These are phyloP conservation scores for Boletus subcaerulescens DNA, from an alignment of 768 basidiomycete species.

Conservation along the genomic window DNA sequence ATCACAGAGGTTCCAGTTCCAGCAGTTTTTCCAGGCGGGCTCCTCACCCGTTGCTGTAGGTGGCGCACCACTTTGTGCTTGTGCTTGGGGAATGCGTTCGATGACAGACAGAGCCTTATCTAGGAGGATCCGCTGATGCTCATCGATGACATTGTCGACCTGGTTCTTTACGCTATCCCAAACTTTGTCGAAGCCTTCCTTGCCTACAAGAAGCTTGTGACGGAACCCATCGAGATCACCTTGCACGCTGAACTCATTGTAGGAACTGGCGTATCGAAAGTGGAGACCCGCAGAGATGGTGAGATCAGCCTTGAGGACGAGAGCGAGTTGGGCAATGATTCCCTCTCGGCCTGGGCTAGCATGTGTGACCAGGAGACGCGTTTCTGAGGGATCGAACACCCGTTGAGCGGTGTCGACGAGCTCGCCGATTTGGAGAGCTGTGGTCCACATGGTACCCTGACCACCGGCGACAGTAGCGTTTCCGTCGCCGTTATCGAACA, in stretches of 20 bases:
- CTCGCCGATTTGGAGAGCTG: slow-evolving; percentile 95
- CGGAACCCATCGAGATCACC: slow-evolving; percentile 85
- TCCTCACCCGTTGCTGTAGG: slow-evolving; percentile 70
- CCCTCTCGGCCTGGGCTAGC: slow-evolving; percentile 92
- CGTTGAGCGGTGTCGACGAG: slow-evolving; percentile 96
- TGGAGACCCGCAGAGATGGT: slow-evolving; percentile 94
- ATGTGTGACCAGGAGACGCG: slow-evolving; percentile 89
- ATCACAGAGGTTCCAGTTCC: slow-evolving; percentile 99
- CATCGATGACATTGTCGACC: slow-evolving; percentile 89
- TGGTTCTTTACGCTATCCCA: slow-evolving; percentile 92
- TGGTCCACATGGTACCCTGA: slow-evolving; percentile 98
- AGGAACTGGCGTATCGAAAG: slow-evolving; percentile 94
- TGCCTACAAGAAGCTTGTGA: slow-evolving; percentile 72
- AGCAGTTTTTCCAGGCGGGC: slow-evolving; percentile 96
- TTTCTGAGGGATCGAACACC: slow-evolving; percentile 90
- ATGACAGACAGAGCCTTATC: slow-evolving; percentile 87
- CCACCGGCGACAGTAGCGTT: slow-evolving; percentile 97
- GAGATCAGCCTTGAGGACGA: slow-evolving; percentile 90
- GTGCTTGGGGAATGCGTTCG: slow-evolving; percentile 67
- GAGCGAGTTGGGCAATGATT: slow-evolving; percentile 84
- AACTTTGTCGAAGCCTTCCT: slow-evolving; percentile 84
- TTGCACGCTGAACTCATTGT: slow-evolving; percentile 96
- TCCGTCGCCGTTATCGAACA: slow-evolving; percentile 93
- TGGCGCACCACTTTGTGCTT: slow-evolving; percentile 36
- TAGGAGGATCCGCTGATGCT: slow-evolving; percentile 81